A percentile compares a stretch with the other conserved stretches of the same genome.
phyloP scores from a whole-genome alignment of 2,329 filamentous ascomycete genomes.

The Tolypocladium endophyticum region DNA sequence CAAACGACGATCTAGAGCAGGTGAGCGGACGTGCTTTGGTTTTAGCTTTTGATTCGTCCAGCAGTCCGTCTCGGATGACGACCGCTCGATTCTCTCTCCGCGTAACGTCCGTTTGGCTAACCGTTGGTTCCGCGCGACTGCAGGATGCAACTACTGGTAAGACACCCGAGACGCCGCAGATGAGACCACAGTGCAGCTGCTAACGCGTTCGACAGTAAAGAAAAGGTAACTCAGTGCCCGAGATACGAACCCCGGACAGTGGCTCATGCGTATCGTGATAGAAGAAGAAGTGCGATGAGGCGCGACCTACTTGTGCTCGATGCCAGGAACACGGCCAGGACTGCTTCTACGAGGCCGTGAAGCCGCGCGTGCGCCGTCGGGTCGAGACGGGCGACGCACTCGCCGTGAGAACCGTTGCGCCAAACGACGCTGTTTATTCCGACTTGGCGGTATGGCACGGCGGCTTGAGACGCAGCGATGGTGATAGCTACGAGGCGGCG shows the following conservation, averaged over 20 bases:
- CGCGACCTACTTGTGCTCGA: constrained; percentile 37
- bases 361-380: constrained; percentile 26
- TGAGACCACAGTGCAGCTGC: not conserved
- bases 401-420: not conserved
- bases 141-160: constrained; percentile 44
- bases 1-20: constrained; percentile 48
- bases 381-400: constrained; percentile 10
- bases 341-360: constrained; percentile 39
- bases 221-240: constrained; percentile 31
- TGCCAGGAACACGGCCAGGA: constrained; percentile 37
- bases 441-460: not conserved
- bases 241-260: not conserved
- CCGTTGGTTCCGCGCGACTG: not conserved
- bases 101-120: not conserved
- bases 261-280: constrained; percentile 11
- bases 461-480: not conserved
- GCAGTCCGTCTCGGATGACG: not conserved
- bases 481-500: not conserved
- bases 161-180: constrained; percentile 9
- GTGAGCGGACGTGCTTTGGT: constrained; percentile 22
- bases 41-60: not conserved
- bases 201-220: constrained; percentile 30
- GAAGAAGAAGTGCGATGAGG: constrained; percentile 51
- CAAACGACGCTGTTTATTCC: not conserved
- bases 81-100: not conserved